Base-by-base conservation (phyloP, 2,329 filamentous ascomycete genomes). In the Grosmannia penicillata region DNA sequence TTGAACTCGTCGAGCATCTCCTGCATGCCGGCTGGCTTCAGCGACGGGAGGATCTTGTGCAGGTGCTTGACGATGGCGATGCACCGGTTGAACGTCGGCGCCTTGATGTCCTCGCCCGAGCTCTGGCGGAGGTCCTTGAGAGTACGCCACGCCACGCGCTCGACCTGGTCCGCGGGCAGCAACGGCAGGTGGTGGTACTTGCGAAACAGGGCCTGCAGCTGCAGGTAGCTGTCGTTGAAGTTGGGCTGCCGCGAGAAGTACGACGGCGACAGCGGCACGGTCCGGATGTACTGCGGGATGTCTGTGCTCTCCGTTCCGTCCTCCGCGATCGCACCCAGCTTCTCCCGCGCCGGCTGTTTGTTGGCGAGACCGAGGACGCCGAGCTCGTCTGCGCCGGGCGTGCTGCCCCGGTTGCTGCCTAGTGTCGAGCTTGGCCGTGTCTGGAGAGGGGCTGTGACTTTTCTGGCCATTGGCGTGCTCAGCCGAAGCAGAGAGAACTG, bases 171-270 rank as follows among this genome's bases (percentile, higher is more conserved):
- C 0, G 73, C 56, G 2, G 74, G 59, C 10, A 87, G 62, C 4
- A 66, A 71, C 7, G 91, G 91, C 13, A 96, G 70, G 21, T 75
- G 67, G 40, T 75, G 69, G 55, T 91, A 80, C 57, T 75, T 78
- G 38, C 75, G 74, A 40, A 82, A 61, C 19, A 96, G 69, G 10
- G 71, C 67, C 49, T 84, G 74, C 34, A 98, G 68, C 33, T 67
- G 63, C 47, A 96, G 71, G 49, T 82, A 74, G 51, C 82, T 73
- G 60, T 98, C 91, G 59, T 80, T 91, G 66, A 94, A 95, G 39
- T 71, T 68, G 2, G 87, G 82, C 44, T 79, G 79, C 37, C 80
- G 80, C 37, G 85, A 87, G 65, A 96, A 98, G 62, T 98, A 98
- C n/a, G 89, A 91, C 3, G 84, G 78, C 26, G 87, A 94, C 21